These are phyloP conservation scores for Kewa caespitosa DNA, from an alignment of 179 eudicot species.

Conservation along the genomic window DNA sequence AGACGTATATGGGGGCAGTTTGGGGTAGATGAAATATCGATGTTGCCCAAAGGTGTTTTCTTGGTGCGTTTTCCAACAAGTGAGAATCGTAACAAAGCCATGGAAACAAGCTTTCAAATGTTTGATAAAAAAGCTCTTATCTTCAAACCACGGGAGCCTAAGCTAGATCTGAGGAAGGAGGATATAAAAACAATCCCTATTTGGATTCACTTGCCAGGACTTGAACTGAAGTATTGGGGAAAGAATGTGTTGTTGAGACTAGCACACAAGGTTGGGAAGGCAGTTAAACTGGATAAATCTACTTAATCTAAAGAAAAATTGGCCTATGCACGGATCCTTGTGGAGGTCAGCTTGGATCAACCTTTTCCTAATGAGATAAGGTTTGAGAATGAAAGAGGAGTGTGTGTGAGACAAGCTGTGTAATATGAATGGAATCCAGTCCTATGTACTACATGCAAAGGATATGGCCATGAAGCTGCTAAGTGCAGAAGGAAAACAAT, in stretches of 20 bases:
- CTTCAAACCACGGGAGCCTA: not conserved
- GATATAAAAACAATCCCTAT: not conserved
- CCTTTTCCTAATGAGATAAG: not conserved
- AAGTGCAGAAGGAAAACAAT: not conserved
- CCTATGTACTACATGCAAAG: not conserved
- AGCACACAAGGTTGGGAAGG: not conserved
- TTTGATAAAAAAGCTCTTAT: not conserved
- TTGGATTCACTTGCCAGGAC: not conserved
- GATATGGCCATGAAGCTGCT: not conserved
- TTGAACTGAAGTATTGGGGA: not conserved
- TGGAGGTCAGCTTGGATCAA: not conserved
- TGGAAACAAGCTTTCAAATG: not conserved
- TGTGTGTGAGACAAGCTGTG: not conserved
- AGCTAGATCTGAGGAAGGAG: not conserved
- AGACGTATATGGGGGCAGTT: not conserved
- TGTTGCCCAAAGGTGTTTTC: not conserved
- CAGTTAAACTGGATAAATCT: not conserved
- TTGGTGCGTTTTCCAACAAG: not conserved
- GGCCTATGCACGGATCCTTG: not conserved
- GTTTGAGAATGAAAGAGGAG: not conserved
- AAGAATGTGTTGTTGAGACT: not conserved
- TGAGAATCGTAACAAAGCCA: not conserved
- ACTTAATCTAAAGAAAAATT: not conserved
- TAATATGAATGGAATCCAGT: not conserved
- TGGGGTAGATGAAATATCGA: not conserved